These are phyloP conservation scores for Boletus reticuloceps DNA, from an alignment of 768 basidiomycete genomes.

Conservation along the genomic window DNA sequence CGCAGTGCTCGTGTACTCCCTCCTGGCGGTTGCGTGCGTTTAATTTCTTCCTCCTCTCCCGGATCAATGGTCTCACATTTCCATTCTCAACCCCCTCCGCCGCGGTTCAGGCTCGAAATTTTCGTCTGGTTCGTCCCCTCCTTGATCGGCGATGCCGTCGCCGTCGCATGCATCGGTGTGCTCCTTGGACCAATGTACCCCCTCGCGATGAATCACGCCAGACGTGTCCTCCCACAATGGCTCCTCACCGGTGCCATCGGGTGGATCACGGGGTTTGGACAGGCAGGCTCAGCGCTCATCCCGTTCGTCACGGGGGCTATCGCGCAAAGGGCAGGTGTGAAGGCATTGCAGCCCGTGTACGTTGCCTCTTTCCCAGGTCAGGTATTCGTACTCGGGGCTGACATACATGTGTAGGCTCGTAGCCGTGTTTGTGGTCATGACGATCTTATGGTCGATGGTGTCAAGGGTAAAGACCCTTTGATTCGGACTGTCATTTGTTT, in stretches of 20 bases:
- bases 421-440: conserved; percentile 38
- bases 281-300: conserved; percentile 63
- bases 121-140: conserved; percentile 53
- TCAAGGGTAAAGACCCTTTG: conserved; percentile 11
- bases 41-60: neutral
- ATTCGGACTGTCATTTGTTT: too few relatives aligned
- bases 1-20: conserved; percentile 46
- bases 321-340: conserved; percentile 52
- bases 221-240: conserved; percentile 64
- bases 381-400: neutral
- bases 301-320: conserved; percentile 73
- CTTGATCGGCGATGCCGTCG: conserved; percentile 48
- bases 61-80: neutral
- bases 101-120: conserved; percentile 44
- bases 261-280: conserved; percentile 63
- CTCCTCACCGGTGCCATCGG: conserved; percentile 60
- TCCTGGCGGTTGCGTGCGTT: conserved; percentile 40
- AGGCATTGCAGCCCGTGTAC: conserved; percentile 31
- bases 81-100: neutral
- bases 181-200: conserved; percentile 48
- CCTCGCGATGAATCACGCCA: conserved; percentile 60
- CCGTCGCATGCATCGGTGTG: conserved; percentile 51
- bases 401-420: conserved; percentile 17
- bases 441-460: conserved; percentile 36
- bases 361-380: neutral